Evolutionary conservation across 2,329 filamentous ascomycete genomes (phyloP).

Genomic region (Venturia effusa): DNA sequence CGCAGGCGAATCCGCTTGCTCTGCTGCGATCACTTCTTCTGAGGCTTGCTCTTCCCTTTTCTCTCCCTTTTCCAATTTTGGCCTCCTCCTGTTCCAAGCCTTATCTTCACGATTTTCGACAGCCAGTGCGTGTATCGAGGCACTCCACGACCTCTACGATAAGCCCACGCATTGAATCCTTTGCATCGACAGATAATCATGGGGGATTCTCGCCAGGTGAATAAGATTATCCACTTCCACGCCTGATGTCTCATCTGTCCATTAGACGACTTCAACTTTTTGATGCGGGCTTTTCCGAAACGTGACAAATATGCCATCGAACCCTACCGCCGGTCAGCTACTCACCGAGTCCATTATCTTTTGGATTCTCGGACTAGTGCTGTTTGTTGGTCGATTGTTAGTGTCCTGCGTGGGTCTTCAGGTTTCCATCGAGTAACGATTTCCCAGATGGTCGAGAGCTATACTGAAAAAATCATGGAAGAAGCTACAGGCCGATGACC

Average conservation of each 20-base stretch:
- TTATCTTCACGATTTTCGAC: background rate
- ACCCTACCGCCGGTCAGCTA: constrained; percentile 7
- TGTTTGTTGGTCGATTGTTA: constrained; percentile 12
- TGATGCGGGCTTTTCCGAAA: background rate
- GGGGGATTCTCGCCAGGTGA: background rate
- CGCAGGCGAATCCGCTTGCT: background rate
- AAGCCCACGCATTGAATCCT: background rate
- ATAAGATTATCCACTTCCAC: background rate
- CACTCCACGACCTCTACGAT: background rate
- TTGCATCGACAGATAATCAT: background rate
- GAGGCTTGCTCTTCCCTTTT: background rate
- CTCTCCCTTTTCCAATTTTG: background rate
- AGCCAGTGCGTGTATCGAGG: background rate
- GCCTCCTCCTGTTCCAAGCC: background rate
- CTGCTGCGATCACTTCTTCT: background rate
- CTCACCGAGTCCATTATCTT: constrained; percentile 8
- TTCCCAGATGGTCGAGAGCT: constrained; percentile 9
- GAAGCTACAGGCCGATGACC: constrained; percentile 10
- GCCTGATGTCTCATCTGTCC: too few relatives aligned
- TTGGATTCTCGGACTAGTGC: constrained; percentile 3
- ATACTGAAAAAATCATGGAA: constrained; percentile 10
- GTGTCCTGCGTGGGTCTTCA: background rate
- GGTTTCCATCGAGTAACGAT: constrained; percentile 2
- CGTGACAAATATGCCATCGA: constrained; percentile 4
- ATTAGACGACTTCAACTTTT: too few relatives aligned